phyloP scores from a whole-genome alignment of 2,329 filamentous ascomycete genomes.

The Neonectria sp. region DNA sequence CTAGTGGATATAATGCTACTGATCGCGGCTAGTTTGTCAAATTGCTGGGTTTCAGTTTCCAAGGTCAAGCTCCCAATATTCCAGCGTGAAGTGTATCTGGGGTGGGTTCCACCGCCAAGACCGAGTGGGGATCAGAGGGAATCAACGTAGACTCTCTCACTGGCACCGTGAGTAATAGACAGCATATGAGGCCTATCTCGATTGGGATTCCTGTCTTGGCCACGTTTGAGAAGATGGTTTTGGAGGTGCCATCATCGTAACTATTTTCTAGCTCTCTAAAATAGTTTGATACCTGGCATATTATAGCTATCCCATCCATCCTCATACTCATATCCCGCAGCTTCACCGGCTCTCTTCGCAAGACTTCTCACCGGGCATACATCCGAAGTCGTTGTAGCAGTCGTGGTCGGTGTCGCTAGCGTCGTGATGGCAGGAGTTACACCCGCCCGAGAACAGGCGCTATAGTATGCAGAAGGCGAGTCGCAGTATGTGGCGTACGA shows the following conservation, averaged over 20 bases:
- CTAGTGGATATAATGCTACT: too few relatives aligned
- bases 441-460: conserved; percentile 24
- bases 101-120: too few relatives aligned
- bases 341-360: conserved; percentile 20
- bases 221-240: neutral
- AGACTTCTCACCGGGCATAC: neutral
- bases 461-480: conserved; percentile 26
- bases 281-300: conserved; percentile 62
- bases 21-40: too few relatives aligned
- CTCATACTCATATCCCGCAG: conserved; percentile 24
- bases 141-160: too few relatives aligned
- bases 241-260: neutral
- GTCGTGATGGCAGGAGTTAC: conserved; percentile 26
- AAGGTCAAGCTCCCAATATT: too few relatives aligned
- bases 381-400: neutral
- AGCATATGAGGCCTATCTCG: too few relatives aligned
- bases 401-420: conserved; percentile 3
- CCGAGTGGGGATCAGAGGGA: too few relatives aligned
- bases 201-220: too few relatives aligned
- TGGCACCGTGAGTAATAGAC: too few relatives aligned
- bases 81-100: too few relatives aligned
- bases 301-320: conserved; percentile 46
- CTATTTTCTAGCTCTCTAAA: neutral
- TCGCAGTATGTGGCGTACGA: conserved; percentile 31
- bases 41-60: too few relatives aligned